phyloP scores from a whole-genome alignment of 129 eudicot species.

The Centella asiatica region DNA sequence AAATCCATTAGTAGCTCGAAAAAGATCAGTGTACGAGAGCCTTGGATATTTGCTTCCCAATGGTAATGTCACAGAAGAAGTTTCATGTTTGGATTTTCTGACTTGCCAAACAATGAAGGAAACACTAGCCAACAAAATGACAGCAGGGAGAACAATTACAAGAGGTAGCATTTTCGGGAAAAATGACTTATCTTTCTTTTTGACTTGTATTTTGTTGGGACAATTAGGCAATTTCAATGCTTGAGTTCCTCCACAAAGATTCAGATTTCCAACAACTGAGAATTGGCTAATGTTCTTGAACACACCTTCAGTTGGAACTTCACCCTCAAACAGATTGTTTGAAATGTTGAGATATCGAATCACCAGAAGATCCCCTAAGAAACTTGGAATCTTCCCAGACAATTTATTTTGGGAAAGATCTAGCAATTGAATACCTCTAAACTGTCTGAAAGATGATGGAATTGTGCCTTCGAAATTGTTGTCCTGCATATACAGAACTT shows the following conservation, averaged over 20 bases:
- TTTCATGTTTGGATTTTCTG: neutral
- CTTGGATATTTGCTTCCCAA: neutral
- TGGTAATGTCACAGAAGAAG: neutral
- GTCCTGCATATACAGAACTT: neutral
- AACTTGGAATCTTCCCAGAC: neutral
- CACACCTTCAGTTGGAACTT: neutral
- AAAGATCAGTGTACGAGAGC: conserved; percentile 10
- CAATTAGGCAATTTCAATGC: conserved; percentile 1
- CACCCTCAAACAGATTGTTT: neutral
- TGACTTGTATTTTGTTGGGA: neutral
- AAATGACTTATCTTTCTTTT: neutral
- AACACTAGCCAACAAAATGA: conserved; percentile 1
- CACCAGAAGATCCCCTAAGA: neutral
- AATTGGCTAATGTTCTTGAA: neutral
- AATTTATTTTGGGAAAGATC: conserved; percentile 1
- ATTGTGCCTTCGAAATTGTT: neutral
- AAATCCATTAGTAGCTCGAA: conserved; percentile 11
- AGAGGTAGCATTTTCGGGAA: neutral
- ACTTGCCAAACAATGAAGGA: neutral
- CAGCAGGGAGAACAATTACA: neutral
- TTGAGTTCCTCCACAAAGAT: neutral
- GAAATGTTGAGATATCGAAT: neutral
- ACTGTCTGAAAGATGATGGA: neutral
- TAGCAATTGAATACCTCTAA: neutral
- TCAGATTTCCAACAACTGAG: neutral